Percentiles rank a stretch among this genome's conserved stretches.
Conservation (phyloP, 2,329 filamentous ascomycete genomes). For the Periglandula ipomoeae region DNA sequence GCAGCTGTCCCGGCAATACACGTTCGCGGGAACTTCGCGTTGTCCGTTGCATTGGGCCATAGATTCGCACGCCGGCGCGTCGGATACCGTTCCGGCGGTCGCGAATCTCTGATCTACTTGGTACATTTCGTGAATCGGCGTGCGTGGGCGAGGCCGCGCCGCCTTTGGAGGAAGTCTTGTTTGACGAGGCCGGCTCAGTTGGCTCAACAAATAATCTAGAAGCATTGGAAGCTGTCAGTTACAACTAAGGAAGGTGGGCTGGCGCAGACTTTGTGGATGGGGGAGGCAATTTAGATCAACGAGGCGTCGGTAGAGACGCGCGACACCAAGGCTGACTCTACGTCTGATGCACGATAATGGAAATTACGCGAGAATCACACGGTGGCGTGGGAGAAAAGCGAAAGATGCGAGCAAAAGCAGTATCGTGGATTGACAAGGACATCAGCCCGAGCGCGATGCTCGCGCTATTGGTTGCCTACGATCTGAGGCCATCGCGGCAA, state of each 20-base stretch:
- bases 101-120: slow-evolving; percentile 21
- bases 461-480: not conserved
- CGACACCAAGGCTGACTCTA: slow-evolving; percentile 6
- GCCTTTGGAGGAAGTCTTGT: slow-evolving; percentile 24
- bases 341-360: not conserved
- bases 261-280: not conserved
- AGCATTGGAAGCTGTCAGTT: slow-evolving; percentile 11
- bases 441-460: not conserved
- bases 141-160: slow-evolving; percentile 23
- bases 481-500: not conserved
- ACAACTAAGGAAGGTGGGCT: not conserved
- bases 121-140: slow-evolving; percentile 31
- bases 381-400: not conserved
- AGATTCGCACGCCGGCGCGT: slow-evolving; percentile 19
- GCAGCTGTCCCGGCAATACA: not conserved
- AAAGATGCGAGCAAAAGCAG: not conserved
- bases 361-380: not conserved
- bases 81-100: slow-evolving; percentile 18
- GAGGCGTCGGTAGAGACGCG: slow-evolving; percentile 6
- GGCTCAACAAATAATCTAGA: slow-evolving; percentile 37
- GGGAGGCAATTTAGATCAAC: not conserved
- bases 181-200: slow-evolving; percentile 32
- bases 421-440: not conserved
- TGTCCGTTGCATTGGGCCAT: slow-evolving; percentile 18
- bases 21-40: slow-evolving; percentile 11